These are phyloP conservation scores for Exidia glandulosa DNA, from an alignment of 768 basidiomycete species.

Conservation along the genomic window DNA sequence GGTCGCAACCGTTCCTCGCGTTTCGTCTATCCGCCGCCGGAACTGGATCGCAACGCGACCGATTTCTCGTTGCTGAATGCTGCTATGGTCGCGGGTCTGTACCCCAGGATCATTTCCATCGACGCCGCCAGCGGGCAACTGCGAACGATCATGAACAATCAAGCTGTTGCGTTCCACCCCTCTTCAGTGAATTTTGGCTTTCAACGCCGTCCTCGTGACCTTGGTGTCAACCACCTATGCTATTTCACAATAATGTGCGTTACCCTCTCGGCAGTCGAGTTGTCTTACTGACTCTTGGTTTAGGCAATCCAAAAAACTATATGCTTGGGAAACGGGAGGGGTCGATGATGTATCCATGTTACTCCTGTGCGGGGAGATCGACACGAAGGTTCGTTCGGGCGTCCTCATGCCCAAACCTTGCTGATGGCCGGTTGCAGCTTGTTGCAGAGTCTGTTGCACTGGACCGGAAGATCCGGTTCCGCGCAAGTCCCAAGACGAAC, in stretches of 20 bases:
- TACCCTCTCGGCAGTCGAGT: not conserved
- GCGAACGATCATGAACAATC: constrained; percentile 75
- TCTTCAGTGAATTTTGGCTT: constrained; percentile 78
- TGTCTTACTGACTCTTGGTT: not conserved
- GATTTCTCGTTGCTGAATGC: constrained; percentile 55
- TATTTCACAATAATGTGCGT: constrained; percentile 85
- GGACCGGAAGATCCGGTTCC: constrained; percentile 79
- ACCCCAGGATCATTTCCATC: constrained; percentile 78
- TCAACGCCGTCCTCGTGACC: constrained; percentile 44
- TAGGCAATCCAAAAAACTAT: constrained; percentile 90
- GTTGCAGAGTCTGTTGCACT: constrained; percentile 59
- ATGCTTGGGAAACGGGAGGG: constrained; percentile 88
- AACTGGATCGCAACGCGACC: constrained; percentile 55
- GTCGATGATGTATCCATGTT: constrained; percentile 74
- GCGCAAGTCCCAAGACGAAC: constrained; percentile 54
- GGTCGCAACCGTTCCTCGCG: constrained; percentile 61
- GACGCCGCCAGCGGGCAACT: constrained; percentile 52
- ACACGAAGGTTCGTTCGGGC: constrained; percentile 56
- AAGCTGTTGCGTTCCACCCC: constrained; percentile 71
- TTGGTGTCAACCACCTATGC: constrained; percentile 60
- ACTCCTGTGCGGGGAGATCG: constrained; percentile 81
- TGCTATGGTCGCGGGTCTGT: constrained; percentile 75
- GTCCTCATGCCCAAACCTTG: not conserved
- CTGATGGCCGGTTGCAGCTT: constrained; percentile 34
- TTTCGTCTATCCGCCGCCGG: constrained; percentile 64